A percentile compares a stretch with the other conserved stretches of the same genome.
Evolutionary conservation across 2,329 filamentous ascomycete species (phyloP).

Genomic region (Cryphonectria parasitica): DNA sequence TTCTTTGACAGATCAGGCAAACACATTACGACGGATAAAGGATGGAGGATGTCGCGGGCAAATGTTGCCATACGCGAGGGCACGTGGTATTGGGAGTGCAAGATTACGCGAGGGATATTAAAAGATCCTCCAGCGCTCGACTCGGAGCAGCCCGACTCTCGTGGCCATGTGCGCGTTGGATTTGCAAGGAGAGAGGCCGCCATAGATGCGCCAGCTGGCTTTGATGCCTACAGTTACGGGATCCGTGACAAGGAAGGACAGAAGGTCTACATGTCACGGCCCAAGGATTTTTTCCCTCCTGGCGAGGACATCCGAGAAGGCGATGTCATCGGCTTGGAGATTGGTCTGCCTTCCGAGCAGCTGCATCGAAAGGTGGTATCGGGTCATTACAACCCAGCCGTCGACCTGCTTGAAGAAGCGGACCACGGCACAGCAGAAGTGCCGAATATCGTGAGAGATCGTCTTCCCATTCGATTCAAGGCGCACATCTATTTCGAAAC

Average conservation of each 20-base stretch:
- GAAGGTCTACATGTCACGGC: conserved; percentile 89
- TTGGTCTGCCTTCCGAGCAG: conserved; percentile 82
- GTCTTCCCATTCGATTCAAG: conserved; percentile 93
- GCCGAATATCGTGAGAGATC: conserved; percentile 88
- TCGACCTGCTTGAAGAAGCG: conserved; percentile 69
- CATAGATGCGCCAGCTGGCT: conserved; percentile 81
- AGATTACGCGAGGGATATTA: conserved; percentile 77
- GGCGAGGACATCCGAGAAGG: conserved; percentile 83
- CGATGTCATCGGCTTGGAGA: conserved; percentile 92
- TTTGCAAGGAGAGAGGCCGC: conserved; percentile 83
- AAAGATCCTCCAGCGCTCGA: conserved; percentile 44
- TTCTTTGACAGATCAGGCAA: conserved; percentile 77
- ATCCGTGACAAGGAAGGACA: conserved; percentile 89
- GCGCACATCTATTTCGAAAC: conserved; percentile 92
- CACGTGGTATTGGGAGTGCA: conserved; percentile 92
- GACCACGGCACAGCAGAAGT: conserved; percentile 58
- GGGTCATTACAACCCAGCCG: conserved; percentile 83
- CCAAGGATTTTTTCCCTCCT: conserved; percentile 84
- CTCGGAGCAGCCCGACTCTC: conserved; percentile 51
- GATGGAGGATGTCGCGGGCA: conserved; percentile 86
- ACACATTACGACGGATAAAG: conserved; percentile 86
- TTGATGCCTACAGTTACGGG: conserved; percentile 92
- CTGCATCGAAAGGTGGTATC: conserved; percentile 88
- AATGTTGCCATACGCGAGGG: conserved; percentile 92
- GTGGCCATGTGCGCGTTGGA: conserved; percentile 78